Evolutionary conservation across 345 rosid genomes (phyloP), one percentile per base, ranked within the genome.

Genomic region (Hirschfeldia incana): DNA sequence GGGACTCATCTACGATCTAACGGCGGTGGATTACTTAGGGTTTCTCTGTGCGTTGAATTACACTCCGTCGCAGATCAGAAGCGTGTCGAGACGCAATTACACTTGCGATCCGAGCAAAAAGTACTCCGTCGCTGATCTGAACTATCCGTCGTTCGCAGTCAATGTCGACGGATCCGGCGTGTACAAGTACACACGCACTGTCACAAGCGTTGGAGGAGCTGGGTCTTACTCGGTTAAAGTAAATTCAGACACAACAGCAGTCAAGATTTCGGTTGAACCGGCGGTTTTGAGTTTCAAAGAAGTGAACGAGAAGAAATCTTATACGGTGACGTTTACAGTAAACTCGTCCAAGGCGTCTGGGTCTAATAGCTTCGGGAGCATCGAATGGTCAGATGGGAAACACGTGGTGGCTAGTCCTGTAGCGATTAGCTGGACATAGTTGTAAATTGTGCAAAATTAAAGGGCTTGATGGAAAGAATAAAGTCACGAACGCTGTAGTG

Each of bases 71-170:
- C 90, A 86, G 81, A 90, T 85, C 57, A 85, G 39, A 68, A 69
- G 15, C 17, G 78, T 85, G 0, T 83, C 89, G 8, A 85, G 84
- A 76, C 67, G 87, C 49, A 87, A 87, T 8, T 85, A 76, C 85
- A 82, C 87, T 0, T 88, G 92, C 67, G 89, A 90, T 59, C 42
- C 88, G 16, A 64, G 77, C 53, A 87, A 86, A 80, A 67, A 39
- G 13, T 78, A 85, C 63, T 88, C 86, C 62, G 65, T 89, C 8
- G 49, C 74, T 0, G 89, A 94, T 73, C 75, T 92, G 30, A 94
- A 94, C 71, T 94, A 94, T 75, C 98, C 98, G 13, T 89, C 97
- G 1, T 91, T 94, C 57, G 91, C 93, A 2, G 89, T 84, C 11
- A 86, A 51, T 71, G 79, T 85, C 10, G 89, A 84, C 58, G 37